phyloP scores from a whole-genome alignment of 306 rosid species.

The Cucumis cinereus region DNA sequence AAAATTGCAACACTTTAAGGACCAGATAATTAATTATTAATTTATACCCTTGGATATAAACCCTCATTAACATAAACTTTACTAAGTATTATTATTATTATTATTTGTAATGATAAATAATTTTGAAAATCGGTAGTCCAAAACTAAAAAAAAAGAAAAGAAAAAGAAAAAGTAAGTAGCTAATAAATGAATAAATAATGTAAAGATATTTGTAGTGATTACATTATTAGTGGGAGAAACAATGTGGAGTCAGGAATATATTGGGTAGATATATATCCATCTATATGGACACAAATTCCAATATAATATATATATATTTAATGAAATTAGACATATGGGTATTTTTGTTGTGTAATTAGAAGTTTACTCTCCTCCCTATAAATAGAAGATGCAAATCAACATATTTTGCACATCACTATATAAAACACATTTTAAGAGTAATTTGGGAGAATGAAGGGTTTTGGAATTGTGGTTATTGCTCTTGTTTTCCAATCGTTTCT shows the following conservation, averaged over 20 bases:
- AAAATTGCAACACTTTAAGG: no score
- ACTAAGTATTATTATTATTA: background rate
- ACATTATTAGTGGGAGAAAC: background rate
- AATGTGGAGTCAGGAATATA: background rate
- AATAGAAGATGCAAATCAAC: background rate
- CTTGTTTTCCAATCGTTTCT: background rate
- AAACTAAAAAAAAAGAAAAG: background rate
- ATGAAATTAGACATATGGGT: background rate
- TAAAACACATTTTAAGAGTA: background rate
- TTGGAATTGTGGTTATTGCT: background rate
- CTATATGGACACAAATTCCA: background rate
- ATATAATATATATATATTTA: background rate
- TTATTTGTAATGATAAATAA: background rate
- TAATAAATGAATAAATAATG: background rate
- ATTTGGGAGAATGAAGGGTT: background rate
- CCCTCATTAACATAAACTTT: background rate
- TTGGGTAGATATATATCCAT: background rate
- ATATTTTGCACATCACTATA: background rate
- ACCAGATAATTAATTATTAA: no score
- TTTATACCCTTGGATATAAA: no score
- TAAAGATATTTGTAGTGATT: background rate
- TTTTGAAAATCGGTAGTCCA: background rate
- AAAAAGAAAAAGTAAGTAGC: background rate
- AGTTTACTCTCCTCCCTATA: background rate
- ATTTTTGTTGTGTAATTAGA: background rate